These are phyloP conservation scores for Alternaria hordeiaustralica DNA, from an alignment of 2,329 filamentous ascomycete genomes.

Conservation along the genomic window DNA sequence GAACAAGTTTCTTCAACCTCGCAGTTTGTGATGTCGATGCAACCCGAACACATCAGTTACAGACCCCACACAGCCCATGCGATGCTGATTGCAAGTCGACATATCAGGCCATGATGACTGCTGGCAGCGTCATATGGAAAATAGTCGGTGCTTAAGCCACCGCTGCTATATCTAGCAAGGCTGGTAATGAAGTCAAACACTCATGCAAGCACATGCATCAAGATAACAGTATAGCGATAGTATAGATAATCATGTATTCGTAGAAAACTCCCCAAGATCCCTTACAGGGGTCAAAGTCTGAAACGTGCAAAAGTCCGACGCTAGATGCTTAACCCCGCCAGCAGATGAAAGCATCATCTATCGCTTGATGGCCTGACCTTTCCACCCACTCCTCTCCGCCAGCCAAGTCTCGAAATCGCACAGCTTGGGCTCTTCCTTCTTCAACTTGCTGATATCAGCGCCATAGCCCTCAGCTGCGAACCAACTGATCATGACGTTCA, in stretches of 20 bases:
- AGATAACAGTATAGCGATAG: not conserved
- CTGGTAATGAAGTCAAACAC: not conserved
- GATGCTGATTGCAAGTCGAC: not conserved
- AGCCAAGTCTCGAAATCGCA: constrained; percentile 59
- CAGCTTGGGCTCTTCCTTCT: constrained; percentile 53
- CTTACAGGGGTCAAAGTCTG: not conserved
- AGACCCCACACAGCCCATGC: not conserved
- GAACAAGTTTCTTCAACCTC: not conserved
- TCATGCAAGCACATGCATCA: not conserved
- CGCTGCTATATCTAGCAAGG: not conserved
- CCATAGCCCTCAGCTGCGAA: constrained; percentile 57
- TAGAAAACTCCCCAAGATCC: not conserved
- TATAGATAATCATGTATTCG: not conserved
- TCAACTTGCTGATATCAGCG: constrained; percentile 54
- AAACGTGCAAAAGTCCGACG: not conserved
- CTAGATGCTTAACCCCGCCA: not conserved
- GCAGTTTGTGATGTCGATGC: not conserved
- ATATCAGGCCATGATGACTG: not conserved
- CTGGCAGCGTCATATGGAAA: not conserved
- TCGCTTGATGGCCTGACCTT: constrained; percentile 25
- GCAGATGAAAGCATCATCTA: constrained; percentile 2
- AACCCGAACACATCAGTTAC: not conserved
- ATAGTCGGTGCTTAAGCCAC: not conserved
- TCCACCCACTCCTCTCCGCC: constrained; percentile 55
- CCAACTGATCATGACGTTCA: constrained; percentile 60